Conservation (phyloP, 306 rosid species). For the Cajanus cajan region DNA sequence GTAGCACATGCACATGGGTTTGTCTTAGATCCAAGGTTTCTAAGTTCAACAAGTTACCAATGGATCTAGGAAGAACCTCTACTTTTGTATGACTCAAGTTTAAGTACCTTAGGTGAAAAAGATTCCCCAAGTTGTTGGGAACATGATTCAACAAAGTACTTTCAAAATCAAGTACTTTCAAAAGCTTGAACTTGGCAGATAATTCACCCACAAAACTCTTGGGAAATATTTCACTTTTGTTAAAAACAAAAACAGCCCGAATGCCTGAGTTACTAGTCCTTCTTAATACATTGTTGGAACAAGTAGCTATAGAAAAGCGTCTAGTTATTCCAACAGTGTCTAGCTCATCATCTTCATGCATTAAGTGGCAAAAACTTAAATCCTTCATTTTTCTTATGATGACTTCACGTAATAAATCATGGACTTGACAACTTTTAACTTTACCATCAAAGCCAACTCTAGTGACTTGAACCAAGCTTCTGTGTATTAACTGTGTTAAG, state of each 20-base stretch:
- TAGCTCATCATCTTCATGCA: slow-evolving; percentile 1
- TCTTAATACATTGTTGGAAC: neutral
- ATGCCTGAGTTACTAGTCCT: neutral
- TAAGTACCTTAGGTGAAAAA: slow-evolving; percentile 20
- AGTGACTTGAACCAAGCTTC: slow-evolving; percentile 35
- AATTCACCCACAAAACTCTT: neutral
- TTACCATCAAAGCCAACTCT: slow-evolving; percentile 4
- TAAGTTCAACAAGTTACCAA: slow-evolving; percentile 13
- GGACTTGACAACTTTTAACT: slow-evolving; percentile 17
- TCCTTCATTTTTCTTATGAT: slow-evolving; percentile 25
- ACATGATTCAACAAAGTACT: neutral
- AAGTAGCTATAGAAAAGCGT: neutral
- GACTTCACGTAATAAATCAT: slow-evolving; percentile 29
- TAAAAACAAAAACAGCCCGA: slow-evolving; percentile 3
- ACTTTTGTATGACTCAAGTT: slow-evolving; percentile 33
- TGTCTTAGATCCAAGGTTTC: slow-evolving; percentile 35
- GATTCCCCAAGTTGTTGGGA: slow-evolving; percentile 16
- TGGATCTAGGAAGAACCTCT: slow-evolving; percentile 16
- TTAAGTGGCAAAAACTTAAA: neutral
- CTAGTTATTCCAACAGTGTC: slow-evolving; percentile 1
- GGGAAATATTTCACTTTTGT: neutral
- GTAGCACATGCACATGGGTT: slow-evolving; percentile 12
- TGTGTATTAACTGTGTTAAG: slow-evolving; percentile 31
- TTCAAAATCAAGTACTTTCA: slow-evolving; percentile 27
- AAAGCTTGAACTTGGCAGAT: neutral